Conservation (phyloP, 1,284 basidiomycete genomes). For the Ganoderma boninense region DNA sequence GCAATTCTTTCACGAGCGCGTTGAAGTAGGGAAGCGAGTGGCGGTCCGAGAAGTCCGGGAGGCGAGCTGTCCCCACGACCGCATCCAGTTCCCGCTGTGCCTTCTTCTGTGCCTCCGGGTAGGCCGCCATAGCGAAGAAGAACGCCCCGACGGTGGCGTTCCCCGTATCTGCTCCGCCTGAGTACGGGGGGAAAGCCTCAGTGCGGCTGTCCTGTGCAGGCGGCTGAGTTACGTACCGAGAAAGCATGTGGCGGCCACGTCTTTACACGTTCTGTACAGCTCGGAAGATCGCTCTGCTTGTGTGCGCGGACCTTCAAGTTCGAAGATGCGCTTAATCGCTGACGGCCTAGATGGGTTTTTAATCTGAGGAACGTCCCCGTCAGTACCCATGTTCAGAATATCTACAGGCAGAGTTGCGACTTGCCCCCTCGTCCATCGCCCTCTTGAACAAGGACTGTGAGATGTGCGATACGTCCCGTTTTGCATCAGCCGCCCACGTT, state of each 20-base stretch:
- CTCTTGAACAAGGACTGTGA: slow-evolving; percentile 23
- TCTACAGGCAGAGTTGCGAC: neutral
- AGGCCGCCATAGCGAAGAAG: slow-evolving; percentile 41
- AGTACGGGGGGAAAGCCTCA: neutral
- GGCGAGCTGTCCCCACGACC: slow-evolving; percentile 38
- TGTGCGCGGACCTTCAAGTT: neutral
- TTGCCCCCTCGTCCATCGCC: slow-evolving; percentile 19
- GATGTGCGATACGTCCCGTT: slow-evolving; percentile 16
- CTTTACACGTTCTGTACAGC: neutral
- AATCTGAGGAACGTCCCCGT: neutral
- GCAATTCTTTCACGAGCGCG: slow-evolving; percentile 42
- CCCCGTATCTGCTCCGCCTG: slow-evolving; percentile 26
- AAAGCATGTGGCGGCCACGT: slow-evolving; percentile 23
- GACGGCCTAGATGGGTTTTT: slow-evolving; percentile 10
- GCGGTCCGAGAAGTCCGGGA: slow-evolving; percentile 42
- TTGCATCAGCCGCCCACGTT: slow-evolving; percentile 16
- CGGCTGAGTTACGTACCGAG: slow-evolving; percentile 16
- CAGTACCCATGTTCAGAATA: neutral
- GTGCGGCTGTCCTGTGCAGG: neutral
- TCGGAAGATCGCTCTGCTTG: slow-evolving; percentile 11
- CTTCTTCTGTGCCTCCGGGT: slow-evolving; percentile 39
- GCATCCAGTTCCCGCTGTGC: slow-evolving; percentile 45
- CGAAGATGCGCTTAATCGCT: slow-evolving; percentile 12
- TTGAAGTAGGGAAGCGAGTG: slow-evolving; percentile 40
- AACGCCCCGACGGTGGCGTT: slow-evolving; percentile 29